Conservation (phyloP, 192 early-diverging fungal species). For the Ambispora gerdemannii region DNA sequence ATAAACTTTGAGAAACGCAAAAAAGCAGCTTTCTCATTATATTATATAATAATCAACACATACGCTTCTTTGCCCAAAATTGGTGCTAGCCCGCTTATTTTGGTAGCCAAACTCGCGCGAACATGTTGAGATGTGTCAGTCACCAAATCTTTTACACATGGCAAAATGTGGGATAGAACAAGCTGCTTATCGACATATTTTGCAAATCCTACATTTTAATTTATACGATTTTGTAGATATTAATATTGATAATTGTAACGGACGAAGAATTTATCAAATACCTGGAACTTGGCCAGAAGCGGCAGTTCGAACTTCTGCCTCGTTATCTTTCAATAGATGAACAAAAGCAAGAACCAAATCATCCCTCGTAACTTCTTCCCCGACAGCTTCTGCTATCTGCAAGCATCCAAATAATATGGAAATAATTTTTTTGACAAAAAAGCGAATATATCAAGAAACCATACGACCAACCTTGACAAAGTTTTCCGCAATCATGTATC, state of each 20-base stretch:
- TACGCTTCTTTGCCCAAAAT: slow-evolving; percentile 91
- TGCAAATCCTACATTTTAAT: slow-evolving; percentile 44
- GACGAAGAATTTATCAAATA: slow-evolving; percentile 28
- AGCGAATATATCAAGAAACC: not conserved
- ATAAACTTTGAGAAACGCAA: no score
- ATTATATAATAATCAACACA: slow-evolving; percentile 31
- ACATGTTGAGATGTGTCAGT: slow-evolving; percentile 97
- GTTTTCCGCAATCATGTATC: slow-evolving; percentile 99
- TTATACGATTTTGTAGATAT: not conserved
- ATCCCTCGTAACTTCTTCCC: slow-evolving; percentile 73
- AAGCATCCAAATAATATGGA: not conserved
- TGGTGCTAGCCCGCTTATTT: slow-evolving; percentile 94
- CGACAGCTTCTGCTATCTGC: slow-evolving; percentile 79
- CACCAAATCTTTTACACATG: slow-evolving; percentile 90
- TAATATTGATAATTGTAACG: not conserved
- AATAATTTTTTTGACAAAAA: not conserved
- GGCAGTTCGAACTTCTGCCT: slow-evolving; percentile 96
- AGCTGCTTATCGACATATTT: slow-evolving; percentile 76
- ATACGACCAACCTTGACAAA: slow-evolving; percentile 75
- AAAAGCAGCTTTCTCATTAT: no score
- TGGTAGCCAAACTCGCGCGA: slow-evolving; percentile 89
- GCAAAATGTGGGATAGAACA: slow-evolving; percentile 76
- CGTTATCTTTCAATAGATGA: slow-evolving; percentile 86
- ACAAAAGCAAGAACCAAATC: slow-evolving; percentile 86
- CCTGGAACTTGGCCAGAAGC: slow-evolving; percentile 90